Conservation (phyloP, 148 eudicot species). For the Rhododendron williamsianum region DNA sequence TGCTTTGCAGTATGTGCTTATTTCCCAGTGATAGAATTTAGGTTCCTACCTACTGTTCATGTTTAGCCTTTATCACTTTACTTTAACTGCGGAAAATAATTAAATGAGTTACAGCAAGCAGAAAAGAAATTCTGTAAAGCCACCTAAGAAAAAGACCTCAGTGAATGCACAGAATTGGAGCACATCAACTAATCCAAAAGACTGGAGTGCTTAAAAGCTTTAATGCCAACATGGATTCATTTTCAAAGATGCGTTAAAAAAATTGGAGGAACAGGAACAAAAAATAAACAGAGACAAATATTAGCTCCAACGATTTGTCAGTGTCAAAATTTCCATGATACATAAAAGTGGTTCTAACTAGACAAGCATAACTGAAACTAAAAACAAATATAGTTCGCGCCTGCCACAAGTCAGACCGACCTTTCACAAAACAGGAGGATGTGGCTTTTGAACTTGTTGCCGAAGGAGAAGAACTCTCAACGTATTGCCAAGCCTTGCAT, state of each 20-base stretch:
- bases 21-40: too few species aligned
- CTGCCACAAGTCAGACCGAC: background rate
- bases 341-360: background rate
- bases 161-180: background rate
- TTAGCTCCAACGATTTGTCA: background rate
- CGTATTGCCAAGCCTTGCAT: constrained; percentile 56
- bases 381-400: background rate
- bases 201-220: background rate
- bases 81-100: background rate
- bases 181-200: background rate
- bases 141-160: background rate
- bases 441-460: background rate
- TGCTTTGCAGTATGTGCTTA: too few species aligned
- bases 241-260: background rate
- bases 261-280: background rate
- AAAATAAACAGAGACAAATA: background rate
- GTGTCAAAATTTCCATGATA: constrained; percentile 5
- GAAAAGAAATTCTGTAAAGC: background rate
- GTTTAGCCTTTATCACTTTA: too few species aligned
- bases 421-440: background rate
- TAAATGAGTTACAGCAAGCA: background rate
- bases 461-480: constrained; percentile 18
- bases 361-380: background rate
- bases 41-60: too few species aligned
- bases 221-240: background rate